Evolutionary conservation across 768 basidiomycete species (phyloP).

Genomic region (Atractiella rhizophila): DNA sequence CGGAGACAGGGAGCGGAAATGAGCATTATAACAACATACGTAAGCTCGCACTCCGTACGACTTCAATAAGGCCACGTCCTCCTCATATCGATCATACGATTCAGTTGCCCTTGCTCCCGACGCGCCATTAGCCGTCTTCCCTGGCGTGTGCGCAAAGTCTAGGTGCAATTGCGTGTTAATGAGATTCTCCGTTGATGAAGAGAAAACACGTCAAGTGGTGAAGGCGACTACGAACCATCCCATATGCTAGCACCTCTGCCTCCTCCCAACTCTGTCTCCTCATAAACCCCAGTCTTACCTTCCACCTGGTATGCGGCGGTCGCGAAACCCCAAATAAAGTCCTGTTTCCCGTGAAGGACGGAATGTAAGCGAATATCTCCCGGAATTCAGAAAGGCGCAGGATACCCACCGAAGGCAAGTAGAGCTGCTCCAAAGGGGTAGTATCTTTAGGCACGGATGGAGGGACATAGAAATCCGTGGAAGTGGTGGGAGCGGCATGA

Average conservation of each 20-base stretch:
- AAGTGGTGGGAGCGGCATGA: too few relatives aligned
- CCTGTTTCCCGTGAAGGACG: too few relatives aligned
- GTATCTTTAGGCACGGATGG: too few relatives aligned
- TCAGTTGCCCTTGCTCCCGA: neutral
- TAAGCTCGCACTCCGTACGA: neutral
- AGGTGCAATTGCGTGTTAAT: too few relatives aligned
- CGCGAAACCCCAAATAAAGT: constrained; percentile 2
- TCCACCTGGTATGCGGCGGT: constrained; percentile 1
- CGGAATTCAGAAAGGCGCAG: too few relatives aligned
- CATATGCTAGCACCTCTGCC: neutral
- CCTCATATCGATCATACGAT: neutral
- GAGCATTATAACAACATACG: neutral
- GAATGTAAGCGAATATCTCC: too few relatives aligned
- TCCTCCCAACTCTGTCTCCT: neutral
- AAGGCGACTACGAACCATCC: too few relatives aligned
- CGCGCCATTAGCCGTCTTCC: neutral
- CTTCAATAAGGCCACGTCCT: neutral
- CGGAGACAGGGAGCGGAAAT: neutral
- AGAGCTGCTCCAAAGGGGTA: too few relatives aligned
- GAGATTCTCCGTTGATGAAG: too few relatives aligned
- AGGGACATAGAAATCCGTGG: too few relatives aligned
- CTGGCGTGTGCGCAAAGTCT: neutral
- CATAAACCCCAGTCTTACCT: neutral
- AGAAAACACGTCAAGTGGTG: too few relatives aligned
- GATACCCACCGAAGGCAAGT: too few relatives aligned